Percentiles rank a stretch among this genome's conserved stretches.
Evolutionary conservation across 148 eudicot species (phyloP).

Genomic region (Persicaria maculosa): DNA sequence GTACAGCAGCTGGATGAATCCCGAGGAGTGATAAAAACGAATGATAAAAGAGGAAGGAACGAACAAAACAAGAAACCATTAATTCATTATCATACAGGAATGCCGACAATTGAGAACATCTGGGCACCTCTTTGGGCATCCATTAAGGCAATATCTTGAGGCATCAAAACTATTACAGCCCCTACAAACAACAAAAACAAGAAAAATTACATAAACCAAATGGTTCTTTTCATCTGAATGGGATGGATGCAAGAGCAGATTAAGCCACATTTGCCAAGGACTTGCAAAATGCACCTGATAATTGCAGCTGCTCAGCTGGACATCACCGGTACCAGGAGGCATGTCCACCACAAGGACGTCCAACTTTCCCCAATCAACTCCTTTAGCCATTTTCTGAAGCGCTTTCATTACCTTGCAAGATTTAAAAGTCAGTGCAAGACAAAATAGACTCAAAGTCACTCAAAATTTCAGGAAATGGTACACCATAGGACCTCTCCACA

Average conservation of each 20-base stretch:
- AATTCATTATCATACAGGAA: slow-evolving; percentile 50
- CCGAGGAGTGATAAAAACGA: background rate
- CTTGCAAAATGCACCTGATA: slow-evolving; percentile 50
- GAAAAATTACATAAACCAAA: background rate
- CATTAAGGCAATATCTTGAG: slow-evolving; percentile 82
- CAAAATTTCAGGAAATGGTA: background rate
- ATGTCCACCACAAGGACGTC: slow-evolving; percentile 95
- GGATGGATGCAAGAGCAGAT: background rate
- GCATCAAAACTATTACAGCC: slow-evolving; percentile 74
- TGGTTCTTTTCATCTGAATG: background rate
- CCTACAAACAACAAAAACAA: slow-evolving; percentile 34
- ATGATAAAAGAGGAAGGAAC: background rate
- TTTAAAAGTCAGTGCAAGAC: background rate
- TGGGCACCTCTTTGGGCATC: slow-evolving; percentile 93
- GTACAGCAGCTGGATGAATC: slow-evolving; percentile 15
- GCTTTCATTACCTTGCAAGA: slow-evolving; percentile 85
- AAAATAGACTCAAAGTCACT: background rate
- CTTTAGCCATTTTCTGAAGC: slow-evolving; percentile 89
- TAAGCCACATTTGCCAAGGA: background rate
- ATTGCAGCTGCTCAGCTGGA: slow-evolving; percentile 76
- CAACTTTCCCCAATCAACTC: slow-evolving; percentile 87
- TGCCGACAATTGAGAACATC: slow-evolving; percentile 76
- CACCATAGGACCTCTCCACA: slow-evolving; percentile 99
- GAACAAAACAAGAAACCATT: background rate
- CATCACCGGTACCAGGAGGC: slow-evolving; percentile 99